phyloP scores from a whole-genome alignment of 148 eudicot species.

The Rheum nobile region DNA sequence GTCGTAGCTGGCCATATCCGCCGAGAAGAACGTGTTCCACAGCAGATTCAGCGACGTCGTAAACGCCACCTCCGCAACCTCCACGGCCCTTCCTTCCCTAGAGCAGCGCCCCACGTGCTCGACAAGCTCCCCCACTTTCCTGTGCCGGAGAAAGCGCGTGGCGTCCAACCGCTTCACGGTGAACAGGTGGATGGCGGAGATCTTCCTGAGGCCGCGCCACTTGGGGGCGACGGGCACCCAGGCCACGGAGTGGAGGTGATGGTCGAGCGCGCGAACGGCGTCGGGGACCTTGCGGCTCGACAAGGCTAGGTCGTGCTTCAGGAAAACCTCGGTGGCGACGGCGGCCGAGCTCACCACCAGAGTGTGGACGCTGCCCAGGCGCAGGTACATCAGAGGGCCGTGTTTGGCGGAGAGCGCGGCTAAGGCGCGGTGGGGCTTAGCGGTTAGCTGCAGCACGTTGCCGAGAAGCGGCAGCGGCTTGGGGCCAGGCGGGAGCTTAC shows the following conservation, averaged over 20 bases:
- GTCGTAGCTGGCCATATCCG: conserved; percentile 15
- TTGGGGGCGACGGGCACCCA: conserved; percentile 14
- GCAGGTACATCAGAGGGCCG: conserved; percentile 9
- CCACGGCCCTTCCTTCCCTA: conserved; percentile 7
- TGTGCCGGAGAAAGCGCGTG: conserved; percentile 17
- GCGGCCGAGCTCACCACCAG: conserved; percentile 6
- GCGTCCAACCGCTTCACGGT: conserved; percentile 13
- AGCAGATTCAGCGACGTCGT: conserved; percentile 22
- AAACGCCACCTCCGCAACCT: conserved; percentile 17
- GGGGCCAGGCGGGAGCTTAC: conserved; percentile 11
- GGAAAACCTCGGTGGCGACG: conserved; percentile 10
- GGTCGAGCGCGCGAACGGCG: conserved; percentile 2
- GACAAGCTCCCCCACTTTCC: conserved; percentile 15
- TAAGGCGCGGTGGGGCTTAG: conserved; percentile 2
- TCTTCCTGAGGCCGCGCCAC: conserved; percentile 11
- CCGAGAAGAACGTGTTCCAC: conserved; percentile 20
- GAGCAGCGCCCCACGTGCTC: conserved; percentile 13
- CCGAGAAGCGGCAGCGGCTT: conserved; percentile 6
- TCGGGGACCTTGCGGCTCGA: conserved; percentile 2
- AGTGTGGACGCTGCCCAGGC: conserved; percentile 7
- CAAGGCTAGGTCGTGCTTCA: conserved; percentile 11
- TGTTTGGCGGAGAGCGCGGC: not conserved
- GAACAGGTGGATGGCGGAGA: conserved; percentile 10
- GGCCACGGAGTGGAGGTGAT: conserved; percentile 6
- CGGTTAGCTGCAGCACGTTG: conserved; percentile 11